These are phyloP conservation scores for Phytophthora europaea DNA, from an alignment of 352 stramenopile species.

Conservation along the genomic window DNA sequence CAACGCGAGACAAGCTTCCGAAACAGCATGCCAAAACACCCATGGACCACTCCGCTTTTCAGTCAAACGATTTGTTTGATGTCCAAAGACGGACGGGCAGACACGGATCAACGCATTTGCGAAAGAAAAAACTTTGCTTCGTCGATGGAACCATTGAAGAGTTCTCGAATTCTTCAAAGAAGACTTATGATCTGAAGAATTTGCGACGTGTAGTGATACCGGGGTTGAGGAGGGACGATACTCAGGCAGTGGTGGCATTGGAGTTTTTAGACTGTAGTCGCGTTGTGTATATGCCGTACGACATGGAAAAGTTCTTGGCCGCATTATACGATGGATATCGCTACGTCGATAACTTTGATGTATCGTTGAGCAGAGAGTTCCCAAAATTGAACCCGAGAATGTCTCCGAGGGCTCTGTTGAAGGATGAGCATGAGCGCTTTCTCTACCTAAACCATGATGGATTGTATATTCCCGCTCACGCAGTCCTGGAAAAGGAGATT, in stretches of 20 bases:
- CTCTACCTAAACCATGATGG: conserved; percentile 75
- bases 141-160: conserved; percentile 64
- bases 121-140: conserved; percentile 75
- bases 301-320: conserved; percentile 69
- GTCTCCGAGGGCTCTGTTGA: conserved; percentile 59
- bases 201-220: conserved; percentile 65
- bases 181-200: conserved; percentile 65
- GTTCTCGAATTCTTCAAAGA: conserved; percentile 55
- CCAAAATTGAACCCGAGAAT: conserved; percentile 74
- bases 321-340: conserved; percentile 79
- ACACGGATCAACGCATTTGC: conserved; percentile 66
- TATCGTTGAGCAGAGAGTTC: conserved; percentile 75
- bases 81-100: conserved; percentile 67
- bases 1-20: conserved; percentile 55
- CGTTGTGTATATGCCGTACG: conserved; percentile 66
- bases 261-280: conserved; percentile 76
- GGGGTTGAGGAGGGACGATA: conserved; percentile 32
- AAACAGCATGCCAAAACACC: conserved; percentile 54
- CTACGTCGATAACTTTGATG: conserved; percentile 65
- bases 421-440: conserved; percentile 57
- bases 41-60: conserved; percentile 49
- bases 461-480: conserved; percentile 65
- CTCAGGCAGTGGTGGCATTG: conserved; percentile 60
- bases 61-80: conserved; percentile 56
- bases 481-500: conserved; percentile 66